A percentile compares a stretch with the other conserved stretches of the same genome.
Conservation (phyloP, 2,329 filamentous ascomycete species). For the Aspergillus sojae region DNA sequence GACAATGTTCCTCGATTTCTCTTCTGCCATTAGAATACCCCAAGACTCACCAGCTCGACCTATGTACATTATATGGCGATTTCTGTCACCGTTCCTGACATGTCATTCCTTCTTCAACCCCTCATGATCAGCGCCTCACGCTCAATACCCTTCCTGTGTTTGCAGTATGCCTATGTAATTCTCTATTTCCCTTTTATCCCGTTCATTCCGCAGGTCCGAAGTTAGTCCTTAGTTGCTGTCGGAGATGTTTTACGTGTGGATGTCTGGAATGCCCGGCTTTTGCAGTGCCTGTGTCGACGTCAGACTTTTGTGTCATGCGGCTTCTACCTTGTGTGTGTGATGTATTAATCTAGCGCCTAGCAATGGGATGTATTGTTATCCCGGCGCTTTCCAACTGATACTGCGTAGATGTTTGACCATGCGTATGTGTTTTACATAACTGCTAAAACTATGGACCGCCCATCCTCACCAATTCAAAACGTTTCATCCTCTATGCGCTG, state of each 20-base stretch:
- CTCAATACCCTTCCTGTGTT: constrained; percentile 36
- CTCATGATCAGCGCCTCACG: constrained; percentile 30
- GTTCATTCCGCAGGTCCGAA: constrained; percentile 38
- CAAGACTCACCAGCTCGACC: constrained; percentile 15
- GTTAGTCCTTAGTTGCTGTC: constrained; percentile 26
- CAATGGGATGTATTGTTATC: neutral
- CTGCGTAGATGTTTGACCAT: neutral
- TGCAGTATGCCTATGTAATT: constrained; percentile 15
- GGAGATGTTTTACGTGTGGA: constrained; percentile 8
- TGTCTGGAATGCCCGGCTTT: constrained; percentile 7
- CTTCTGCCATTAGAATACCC: constrained; percentile 17
- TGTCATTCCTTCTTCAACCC: constrained; percentile 16
- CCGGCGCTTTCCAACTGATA: neutral
- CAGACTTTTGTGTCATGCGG: neutral
- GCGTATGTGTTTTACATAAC: neutral
- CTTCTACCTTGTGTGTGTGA: neutral
- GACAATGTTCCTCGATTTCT: constrained; percentile 9
- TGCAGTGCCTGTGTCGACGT: neutral
- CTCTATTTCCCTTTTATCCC: constrained; percentile 7
- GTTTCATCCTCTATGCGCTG: constrained; percentile 50
- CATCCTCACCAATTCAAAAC: constrained; percentile 34
- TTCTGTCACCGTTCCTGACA: constrained; percentile 5
- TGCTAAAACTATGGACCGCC: neutral
- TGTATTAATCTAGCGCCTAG: neutral
- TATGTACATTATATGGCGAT: constrained; percentile 31